Evolutionary conservation across 2,329 filamentous ascomycete species (phyloP).

Genomic region (Calonectria pauciramosa): DNA sequence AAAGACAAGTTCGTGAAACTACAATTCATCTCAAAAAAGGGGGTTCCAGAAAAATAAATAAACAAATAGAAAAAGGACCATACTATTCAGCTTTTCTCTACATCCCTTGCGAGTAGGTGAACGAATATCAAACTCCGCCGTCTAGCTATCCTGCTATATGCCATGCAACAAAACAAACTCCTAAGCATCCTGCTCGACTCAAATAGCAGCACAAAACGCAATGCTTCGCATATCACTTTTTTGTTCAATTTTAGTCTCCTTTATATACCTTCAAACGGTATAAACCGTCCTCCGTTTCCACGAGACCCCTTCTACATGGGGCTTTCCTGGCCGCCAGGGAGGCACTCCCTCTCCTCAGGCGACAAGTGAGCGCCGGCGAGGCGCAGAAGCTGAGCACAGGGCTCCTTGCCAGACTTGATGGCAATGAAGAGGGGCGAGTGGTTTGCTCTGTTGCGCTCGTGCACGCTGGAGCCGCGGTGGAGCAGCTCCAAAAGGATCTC

Average conservation of each 20-base stretch:
- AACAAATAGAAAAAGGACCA: not conserved
- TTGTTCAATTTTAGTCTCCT: not conserved
- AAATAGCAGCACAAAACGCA: not conserved
- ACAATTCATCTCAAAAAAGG: not conserved
- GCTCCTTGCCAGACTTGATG: constrained; percentile 67
- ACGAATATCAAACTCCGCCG: not conserved
- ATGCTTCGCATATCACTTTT: not conserved
- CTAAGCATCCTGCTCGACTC: not conserved
- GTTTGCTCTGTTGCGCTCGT: constrained; percentile 74
- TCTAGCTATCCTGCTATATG: constrained; percentile 6
- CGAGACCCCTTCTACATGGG: not conserved
- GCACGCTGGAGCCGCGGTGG: constrained; percentile 74
- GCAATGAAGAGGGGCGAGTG: constrained; percentile 77
- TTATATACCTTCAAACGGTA: not conserved
- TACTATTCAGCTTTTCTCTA: not conserved
- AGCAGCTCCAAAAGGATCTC: constrained; percentile 72
- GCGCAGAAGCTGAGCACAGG: constrained; percentile 67
- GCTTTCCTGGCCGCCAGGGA: constrained; percentile 34
- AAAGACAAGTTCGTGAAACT: not conserved
- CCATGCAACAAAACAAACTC: constrained; percentile 8
- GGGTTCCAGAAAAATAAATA: not conserved
- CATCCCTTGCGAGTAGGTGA: not conserved
- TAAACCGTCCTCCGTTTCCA: not conserved
- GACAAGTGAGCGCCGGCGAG: constrained; percentile 73
- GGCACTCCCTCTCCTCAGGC: constrained; percentile 53